Conservation (phyloP, 2,329 filamentous ascomycete species). For the Microcyclosporella mali region DNA sequence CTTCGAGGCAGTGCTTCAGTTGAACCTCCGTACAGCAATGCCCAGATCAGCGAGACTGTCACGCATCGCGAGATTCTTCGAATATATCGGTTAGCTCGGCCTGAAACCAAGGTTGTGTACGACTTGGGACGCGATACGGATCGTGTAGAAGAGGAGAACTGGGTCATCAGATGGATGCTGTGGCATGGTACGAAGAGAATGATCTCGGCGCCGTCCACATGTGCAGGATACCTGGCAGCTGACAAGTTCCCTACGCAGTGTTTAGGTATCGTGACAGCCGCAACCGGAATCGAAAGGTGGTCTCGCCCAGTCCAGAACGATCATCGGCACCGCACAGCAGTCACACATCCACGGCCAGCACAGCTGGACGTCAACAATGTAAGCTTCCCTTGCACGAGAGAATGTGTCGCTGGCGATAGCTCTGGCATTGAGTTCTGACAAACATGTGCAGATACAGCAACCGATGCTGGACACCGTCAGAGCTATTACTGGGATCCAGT, state of each 20-base stretch:
- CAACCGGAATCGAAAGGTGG: slow-evolving; percentile 28
- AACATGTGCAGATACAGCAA: slow-evolving; percentile 3
- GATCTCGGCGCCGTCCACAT: too few relatives aligned
- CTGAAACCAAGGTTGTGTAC: slow-evolving; percentile 37
- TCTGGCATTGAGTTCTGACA: slow-evolving; percentile 2
- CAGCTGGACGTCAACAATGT: too few relatives aligned
- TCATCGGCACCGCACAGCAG: not conserved
- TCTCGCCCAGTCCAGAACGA: slow-evolving; percentile 20
- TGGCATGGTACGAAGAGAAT: slow-evolving; percentile 34
- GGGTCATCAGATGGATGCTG: slow-evolving; percentile 48
- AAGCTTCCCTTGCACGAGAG: too few relatives aligned
- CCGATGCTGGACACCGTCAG: slow-evolving; percentile 11
- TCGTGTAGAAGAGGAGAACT: slow-evolving; percentile 42
- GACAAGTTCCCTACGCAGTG: slow-evolving; percentile 20
- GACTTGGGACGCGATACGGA: slow-evolving; percentile 37
- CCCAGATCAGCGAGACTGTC: slow-evolving; percentile 44
- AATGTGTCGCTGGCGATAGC: not conserved
- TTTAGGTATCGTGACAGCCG: slow-evolving; percentile 44
- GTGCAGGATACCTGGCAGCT: too few relatives aligned
- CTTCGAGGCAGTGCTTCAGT: slow-evolving; percentile 26
- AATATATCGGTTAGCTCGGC: slow-evolving; percentile 36
- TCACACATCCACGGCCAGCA: too few relatives aligned
- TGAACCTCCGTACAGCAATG: slow-evolving; percentile 40
- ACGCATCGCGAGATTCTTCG: slow-evolving; percentile 40
- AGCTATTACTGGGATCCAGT: slow-evolving; percentile 31